Conservation (phyloP, 1,284 basidiomycete genomes). For the Papiliotrema terrestris region DNA sequence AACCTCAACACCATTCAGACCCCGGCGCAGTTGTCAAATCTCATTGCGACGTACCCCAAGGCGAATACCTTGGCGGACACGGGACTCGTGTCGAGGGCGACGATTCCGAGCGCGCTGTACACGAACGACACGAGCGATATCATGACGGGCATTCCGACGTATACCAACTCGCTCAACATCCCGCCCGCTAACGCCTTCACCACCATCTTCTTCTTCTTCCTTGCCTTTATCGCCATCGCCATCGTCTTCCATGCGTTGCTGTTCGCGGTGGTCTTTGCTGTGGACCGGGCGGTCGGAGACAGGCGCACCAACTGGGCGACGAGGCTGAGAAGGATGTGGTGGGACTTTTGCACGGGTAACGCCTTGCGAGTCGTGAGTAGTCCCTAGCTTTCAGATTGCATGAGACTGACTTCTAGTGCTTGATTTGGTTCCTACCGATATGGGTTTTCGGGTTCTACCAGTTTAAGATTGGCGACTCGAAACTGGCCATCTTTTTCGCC, state of each 20-base stretch:
- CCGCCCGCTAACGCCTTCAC: slow-evolving; percentile 77
- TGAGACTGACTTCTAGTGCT: too few relatives aligned
- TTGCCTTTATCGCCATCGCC: slow-evolving; percentile 62
- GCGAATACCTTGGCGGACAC: neutral
- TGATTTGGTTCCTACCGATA: slow-evolving; percentile 65
- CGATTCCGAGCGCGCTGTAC: slow-evolving; percentile 64
- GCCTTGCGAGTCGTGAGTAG: slow-evolving; percentile 43
- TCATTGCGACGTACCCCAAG: slow-evolving; percentile 9
- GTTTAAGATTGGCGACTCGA: slow-evolving; percentile 81
- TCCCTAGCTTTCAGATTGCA: too few relatives aligned
- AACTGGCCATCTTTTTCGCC: slow-evolving; percentile 66
- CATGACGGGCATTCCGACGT: slow-evolving; percentile 74
- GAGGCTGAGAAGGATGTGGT: slow-evolving; percentile 55
- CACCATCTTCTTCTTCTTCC: slow-evolving; percentile 68
- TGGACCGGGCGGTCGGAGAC: slow-evolving; percentile 29
- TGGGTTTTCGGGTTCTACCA: slow-evolving; percentile 77
- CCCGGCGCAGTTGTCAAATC: slow-evolving; percentile 8
- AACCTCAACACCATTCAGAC: slow-evolving; percentile 49
- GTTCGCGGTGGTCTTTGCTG: slow-evolving; percentile 52
- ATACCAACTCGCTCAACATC: slow-evolving; percentile 68
- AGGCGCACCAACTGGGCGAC: slow-evolving; percentile 38
- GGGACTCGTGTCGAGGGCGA: slow-evolving; percentile 36
- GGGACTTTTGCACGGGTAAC: slow-evolving; percentile 46
- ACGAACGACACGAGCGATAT: slow-evolving; percentile 48
- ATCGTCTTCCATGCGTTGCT: slow-evolving; percentile 56